Percentiles rank a stretch among this genome's conserved stretches.
These are phyloP conservation scores for Colletotrichum liaoningense DNA, from an alignment of 2,329 filamentous ascomycete genomes.

Conservation along the genomic window DNA sequence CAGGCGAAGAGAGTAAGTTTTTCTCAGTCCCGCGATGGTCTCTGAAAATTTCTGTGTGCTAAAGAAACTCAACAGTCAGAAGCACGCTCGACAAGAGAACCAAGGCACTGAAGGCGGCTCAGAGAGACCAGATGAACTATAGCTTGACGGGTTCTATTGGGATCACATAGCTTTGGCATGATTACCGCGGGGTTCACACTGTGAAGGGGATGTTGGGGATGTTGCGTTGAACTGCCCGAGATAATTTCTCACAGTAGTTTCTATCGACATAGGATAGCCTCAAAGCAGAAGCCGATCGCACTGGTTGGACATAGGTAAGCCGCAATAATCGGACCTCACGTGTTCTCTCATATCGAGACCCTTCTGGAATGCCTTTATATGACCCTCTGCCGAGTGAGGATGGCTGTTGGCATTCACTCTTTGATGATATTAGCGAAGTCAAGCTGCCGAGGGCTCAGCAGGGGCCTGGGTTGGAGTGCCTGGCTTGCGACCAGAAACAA, in stretches of 20 bases:
- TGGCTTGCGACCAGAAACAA: conserved; percentile 22
- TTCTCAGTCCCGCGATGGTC: fast-evolving
- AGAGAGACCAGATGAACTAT: background rate
- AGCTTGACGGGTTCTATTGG: background rate
- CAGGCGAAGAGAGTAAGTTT: conserved; percentile 17
- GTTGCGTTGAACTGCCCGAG: too few species aligned
- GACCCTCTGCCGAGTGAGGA: background rate
- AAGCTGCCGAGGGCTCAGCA: background rate
- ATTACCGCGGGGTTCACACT: background rate
- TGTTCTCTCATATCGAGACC: background rate
- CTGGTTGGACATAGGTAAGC: background rate
- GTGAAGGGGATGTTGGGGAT: background rate
- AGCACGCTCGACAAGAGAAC: background rate
- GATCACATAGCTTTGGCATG: background rate
- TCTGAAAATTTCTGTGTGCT: fast-evolving
- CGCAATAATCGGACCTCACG: background rate
- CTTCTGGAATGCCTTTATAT: background rate
- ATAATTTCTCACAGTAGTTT: background rate
- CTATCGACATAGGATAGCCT: background rate
- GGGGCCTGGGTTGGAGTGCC: background rate
- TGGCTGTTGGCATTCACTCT: background rate
- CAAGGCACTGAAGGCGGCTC: background rate
- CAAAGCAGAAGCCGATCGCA: background rate
- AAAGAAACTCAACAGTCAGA: background rate
- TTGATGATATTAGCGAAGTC: background rate